Base-by-base conservation (phyloP, 164 flowering plant species). In the Nymphaea colorata region DNA sequence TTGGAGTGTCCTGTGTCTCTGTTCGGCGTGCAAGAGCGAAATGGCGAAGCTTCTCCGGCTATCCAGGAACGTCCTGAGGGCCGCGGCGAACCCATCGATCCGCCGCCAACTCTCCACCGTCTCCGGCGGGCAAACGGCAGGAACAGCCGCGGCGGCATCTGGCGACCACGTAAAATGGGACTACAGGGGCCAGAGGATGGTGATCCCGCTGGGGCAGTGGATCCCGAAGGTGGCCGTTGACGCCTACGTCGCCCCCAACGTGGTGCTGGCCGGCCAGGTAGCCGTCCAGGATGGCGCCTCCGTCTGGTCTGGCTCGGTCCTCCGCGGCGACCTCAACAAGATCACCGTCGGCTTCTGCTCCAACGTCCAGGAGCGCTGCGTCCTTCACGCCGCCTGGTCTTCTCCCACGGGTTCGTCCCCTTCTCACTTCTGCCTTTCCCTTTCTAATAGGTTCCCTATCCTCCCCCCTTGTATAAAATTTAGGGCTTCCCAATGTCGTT, bases 171-270 rank as follows among this genome's bases (percentile, higher is more conserved):
- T 90, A 77, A 87, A 84, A 70, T 95, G 98, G 98, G 99, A 92
- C 81, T 92, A 95, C 81, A 77, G 99, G 75, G 99, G 96, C 0
- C 99, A 95, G 77, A 74, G 98, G 60, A 70, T 68, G 81, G 80
- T 88, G 64, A 90, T 95, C 14, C 97, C 99, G 0, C 67, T 95
- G 44, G 99, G 98, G 0, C 99, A 92, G 76, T 95, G 99, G 99
- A 67, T 79, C 51, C 99, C 99, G 17, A 89, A 88, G 80, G 70
- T 95, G 45, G 97, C 99, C 25, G 98, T 95, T 62, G 99, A 95
- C 47, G 99, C 98, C 1, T 95, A 85, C 65, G 99, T 95, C 10
- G 99, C 98, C 0, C 97, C 99, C 4, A 92, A 95, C 70, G 99
- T 95, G 3, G 98, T 95, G 17, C 80, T 95, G 1, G 98, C 99